Base-by-base conservation (phyloP, 129 eudicot species). In the Centella asiatica region DNA sequence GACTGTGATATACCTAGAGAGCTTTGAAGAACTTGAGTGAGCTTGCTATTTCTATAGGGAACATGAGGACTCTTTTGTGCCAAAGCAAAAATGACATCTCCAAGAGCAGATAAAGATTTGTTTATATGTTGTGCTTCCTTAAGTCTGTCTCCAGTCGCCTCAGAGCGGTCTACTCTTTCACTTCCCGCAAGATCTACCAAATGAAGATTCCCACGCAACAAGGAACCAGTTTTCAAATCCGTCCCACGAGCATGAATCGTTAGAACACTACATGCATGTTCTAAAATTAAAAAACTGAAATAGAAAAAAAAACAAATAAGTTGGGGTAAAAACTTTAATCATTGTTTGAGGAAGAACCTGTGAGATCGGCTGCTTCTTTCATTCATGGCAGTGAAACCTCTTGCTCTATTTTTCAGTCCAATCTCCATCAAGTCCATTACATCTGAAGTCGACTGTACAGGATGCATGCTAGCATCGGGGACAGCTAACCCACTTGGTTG, bases 111-210 rank as follows among this genome's bases (percentile, higher is more conserved):
- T 29, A 55, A 55, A 55, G 60, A 55, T 55, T 55, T 55, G 40
- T 55, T 55, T 55, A 55, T 55, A 55, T 55, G 60, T 29, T 55
- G 60, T 55, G 60, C 60, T 31, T 55, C 60, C 40, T 55, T 55
- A 18, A 55, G 60, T 18, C 60, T 33, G 11, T 55, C 60, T 55
- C 60, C 60, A 29, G 60, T 55, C 14, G 17, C 39, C 60, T 28
- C 39, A 0, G 60, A 55, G 2, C 60, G 60, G 60, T 55, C 60
- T 55, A 55, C 29, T 34, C 60, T 55, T 55, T 55, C 60, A 55
- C 60, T 55, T 68, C 96, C 99, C 4, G 99, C 99, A 60, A 93
- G 95, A 76, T 93, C 99, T 68, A 93, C 99, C 73, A 93, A 74
- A 81, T 93, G 96, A 68, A 93, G 95, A 76, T 90, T 85, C 44